Evolutionary conservation across 192 early-diverging fungal species (phyloP).

Genomic region (Mortierella antarctica): DNA sequence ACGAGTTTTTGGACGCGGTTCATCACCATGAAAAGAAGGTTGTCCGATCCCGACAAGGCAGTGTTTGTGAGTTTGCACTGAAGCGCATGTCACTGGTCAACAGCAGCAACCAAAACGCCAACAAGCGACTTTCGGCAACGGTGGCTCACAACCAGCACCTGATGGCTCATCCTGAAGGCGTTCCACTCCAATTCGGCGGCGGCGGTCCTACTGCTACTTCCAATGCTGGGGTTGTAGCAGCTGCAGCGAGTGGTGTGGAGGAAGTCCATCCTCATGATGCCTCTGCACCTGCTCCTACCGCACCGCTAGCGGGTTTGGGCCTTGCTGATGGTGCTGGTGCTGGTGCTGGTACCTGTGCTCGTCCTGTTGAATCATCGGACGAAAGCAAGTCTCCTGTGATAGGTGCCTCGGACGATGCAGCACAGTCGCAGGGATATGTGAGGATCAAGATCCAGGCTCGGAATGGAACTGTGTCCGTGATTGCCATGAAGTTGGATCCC

Average conservation of each 20-base stretch:
- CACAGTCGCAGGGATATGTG: conserved; percentile 65
- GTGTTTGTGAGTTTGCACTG: conserved; percentile 57
- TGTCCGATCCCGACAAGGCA: conserved; percentile 53
- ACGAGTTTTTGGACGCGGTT: conserved; percentile 71
- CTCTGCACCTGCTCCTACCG: background rate
- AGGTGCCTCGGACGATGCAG: conserved; percentile 53
- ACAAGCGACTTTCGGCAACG: conserved; percentile 12
- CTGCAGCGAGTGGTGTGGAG: background rate
- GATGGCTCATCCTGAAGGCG: background rate
- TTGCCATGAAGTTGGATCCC: conserved; percentile 78
- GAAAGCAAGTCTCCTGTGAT: background rate
- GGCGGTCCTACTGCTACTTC: background rate
- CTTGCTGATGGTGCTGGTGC: background rate
- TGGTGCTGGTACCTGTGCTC: no score
- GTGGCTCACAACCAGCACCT: conserved; percentile 4
- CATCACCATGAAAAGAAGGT: conserved; percentile 58
- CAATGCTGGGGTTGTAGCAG: background rate
- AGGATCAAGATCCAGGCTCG: conserved; percentile 68
- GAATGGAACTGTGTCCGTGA: conserved; percentile 70
- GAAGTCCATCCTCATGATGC: conserved; percentile 15
- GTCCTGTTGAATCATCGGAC: background rate
- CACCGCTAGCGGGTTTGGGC: conserved; percentile 6
- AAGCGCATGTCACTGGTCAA: conserved; percentile 52
- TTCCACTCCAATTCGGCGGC: background rate
- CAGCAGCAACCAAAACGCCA: background rate